Percentiles rank a stretch among this genome's conserved stretches.
Conservation (phyloP, 352 stramenopile species). For the Phytophthora hybrid region DNA sequence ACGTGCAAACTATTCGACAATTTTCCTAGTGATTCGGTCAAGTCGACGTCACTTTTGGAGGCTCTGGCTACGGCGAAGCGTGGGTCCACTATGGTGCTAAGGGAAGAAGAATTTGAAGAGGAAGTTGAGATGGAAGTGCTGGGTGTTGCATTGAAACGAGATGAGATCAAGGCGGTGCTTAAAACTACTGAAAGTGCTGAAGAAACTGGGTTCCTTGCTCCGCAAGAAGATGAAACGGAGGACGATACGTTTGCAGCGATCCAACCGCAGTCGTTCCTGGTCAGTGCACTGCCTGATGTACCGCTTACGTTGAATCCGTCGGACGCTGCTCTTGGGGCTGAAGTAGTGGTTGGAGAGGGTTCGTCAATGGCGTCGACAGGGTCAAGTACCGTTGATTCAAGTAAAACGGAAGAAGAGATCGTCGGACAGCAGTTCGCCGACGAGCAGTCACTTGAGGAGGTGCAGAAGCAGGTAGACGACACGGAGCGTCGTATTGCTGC, state of each 20-base stretch:
- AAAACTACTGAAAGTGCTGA: background rate
- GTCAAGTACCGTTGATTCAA: constrained; percentile 17
- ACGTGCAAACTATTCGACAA: constrained; percentile 41
- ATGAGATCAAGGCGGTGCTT: background rate
- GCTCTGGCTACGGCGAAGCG: constrained; percentile 41
- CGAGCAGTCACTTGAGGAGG: constrained; percentile 37
- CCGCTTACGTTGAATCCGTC: constrained; percentile 18
- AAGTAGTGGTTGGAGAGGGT: background rate
- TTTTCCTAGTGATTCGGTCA: constrained; percentile 41
- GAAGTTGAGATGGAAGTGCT: constrained; percentile 12
- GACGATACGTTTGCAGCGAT: constrained; percentile 26
- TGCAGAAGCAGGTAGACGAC: constrained; percentile 45
- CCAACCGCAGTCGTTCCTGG: constrained; percentile 20
- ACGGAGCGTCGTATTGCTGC: constrained; percentile 47
- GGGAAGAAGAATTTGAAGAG: constrained; percentile 38
- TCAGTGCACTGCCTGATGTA: constrained; percentile 23
- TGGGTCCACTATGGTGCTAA: constrained; percentile 18
- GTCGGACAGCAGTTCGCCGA: constrained; percentile 8
- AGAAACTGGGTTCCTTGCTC: constrained; percentile 13
- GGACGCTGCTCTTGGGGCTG: background rate
- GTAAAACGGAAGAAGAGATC: constrained; percentile 1
- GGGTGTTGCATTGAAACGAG: background rate
- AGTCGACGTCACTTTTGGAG: constrained; percentile 50
- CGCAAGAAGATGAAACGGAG: constrained; percentile 22
- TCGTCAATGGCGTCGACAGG: background rate